Conservation (phyloP, 208 protist genomes). For the Strigomonas culicis region DNA sequence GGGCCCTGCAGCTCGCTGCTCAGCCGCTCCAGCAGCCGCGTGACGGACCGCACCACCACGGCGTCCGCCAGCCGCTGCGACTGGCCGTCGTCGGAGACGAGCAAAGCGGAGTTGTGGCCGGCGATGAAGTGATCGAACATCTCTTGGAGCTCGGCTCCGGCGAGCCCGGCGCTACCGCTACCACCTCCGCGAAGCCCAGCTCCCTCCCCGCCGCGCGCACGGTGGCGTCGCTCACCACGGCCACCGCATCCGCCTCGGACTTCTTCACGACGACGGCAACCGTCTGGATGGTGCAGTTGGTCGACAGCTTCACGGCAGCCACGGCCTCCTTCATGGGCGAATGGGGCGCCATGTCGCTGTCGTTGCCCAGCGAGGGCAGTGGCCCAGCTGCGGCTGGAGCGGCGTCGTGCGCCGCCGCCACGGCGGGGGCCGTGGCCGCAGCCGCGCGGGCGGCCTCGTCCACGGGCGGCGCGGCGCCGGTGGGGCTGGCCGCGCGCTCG, state of each 20-base stretch:
- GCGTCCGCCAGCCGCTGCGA: conserved; percentile 14
- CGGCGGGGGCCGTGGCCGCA: too few relatives aligned
- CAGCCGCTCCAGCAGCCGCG: conserved; percentile 23
- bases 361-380: background rate
- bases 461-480: too few relatives aligned
- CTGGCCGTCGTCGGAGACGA: conserved; percentile 40
- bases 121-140: conserved; percentile 42
- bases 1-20: conserved; percentile 14
- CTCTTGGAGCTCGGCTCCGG: conserved; percentile 25
- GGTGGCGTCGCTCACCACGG: conserved; percentile 14
- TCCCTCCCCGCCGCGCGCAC: conserved; percentile 16
- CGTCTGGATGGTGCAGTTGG: conserved; percentile 24
- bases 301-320: too few relatives aligned
- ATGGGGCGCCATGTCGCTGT: too few relatives aligned
- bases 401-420: too few relatives aligned
- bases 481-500: too few relatives aligned
- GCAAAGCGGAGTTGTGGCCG: conserved; percentile 51
- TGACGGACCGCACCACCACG: conserved; percentile 18
- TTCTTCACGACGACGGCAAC: conserved; percentile 24
- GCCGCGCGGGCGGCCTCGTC: too few relatives aligned
- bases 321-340: too few relatives aligned
- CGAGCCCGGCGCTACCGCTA: conserved; percentile 15
- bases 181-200: conserved; percentile 26
- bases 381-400: too few relatives aligned
- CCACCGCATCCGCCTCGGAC: conserved; percentile 3